Evolutionary conservation across 163 green algal species (phyloP), one percentile per base, ranked within the genome.

Genomic region (Scenedesmus sp.): DNA sequence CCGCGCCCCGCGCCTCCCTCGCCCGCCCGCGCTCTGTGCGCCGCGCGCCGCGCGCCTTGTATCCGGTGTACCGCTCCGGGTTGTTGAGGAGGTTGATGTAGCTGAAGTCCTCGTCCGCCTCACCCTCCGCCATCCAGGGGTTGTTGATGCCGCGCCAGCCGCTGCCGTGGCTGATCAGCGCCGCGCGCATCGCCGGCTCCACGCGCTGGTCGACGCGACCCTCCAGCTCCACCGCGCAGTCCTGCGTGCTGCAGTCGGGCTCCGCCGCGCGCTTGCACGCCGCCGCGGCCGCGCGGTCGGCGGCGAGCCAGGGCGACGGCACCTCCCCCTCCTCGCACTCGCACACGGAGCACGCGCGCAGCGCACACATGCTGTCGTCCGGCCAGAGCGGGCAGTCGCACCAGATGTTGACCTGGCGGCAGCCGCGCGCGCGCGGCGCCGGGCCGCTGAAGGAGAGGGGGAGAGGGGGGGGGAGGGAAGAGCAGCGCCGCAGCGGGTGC

Each of bases 81-180:
- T 99, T 99, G 44, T 90, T 83, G 45, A 93, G 77, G 36, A 99
- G 84, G 86, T 99, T 97, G 83, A 99, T 94, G 86, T 98, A 98
- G 45, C 90, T 82, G 78, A 93, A 97, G 24, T 97, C 87, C 18
- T 94, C 76, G 39, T 80, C 62, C 1, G 66, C 57, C 0, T 91
- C 85, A 9, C 86, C 90, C 56, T 92, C 90, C 15, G 86, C 83
- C 87, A 98, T 95, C 94, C 94, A 98, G 15, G 94, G 94, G 85
- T 98, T 98, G 86, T 95, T 92, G 66, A 94, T 91, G 1, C 92
- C 94, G 17, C 90, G 78, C 93, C 94, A 97, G 50, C 91, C 86
- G 29, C 60, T 84, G 50, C 92, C 83, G 36, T 78, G 67, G 10
- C 48, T 50, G 11, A 81, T 56, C 45, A 86, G 62, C 60, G 60